Conservation (phyloP, 805 yeast genomes). For the Zygosaccharomyces bailii region DNA sequence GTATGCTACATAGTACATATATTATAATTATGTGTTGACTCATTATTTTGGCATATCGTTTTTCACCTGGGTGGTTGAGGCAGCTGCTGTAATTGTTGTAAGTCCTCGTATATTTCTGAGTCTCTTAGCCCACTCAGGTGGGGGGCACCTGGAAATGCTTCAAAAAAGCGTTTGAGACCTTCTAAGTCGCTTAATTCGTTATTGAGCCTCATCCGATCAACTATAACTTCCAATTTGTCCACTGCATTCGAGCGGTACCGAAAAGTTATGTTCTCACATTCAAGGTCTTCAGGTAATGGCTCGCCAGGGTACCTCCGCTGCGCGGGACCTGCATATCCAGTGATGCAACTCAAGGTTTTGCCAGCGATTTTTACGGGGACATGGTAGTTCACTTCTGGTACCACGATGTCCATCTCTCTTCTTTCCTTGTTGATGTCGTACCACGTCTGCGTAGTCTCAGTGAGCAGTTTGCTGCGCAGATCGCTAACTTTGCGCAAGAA, state of each 20-base stretch:
- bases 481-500: constrained; percentile 66
- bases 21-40: constrained; percentile 7
- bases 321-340: constrained; percentile 39
- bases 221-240: constrained; percentile 49
- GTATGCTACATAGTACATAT: constrained; percentile 8
- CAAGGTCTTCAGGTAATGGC: constrained; percentile 33
- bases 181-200: constrained; percentile 66
- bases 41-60: neutral
- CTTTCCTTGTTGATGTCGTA: constrained; percentile 88
- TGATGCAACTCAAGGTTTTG: constrained; percentile 36
- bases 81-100: constrained; percentile 34
- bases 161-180: constrained; percentile 63
- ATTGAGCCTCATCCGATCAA: constrained; percentile 61
- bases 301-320: constrained; percentile 32
- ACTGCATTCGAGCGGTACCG: constrained; percentile 41
- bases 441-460: constrained; percentile 81
- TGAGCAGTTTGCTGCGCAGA: constrained; percentile 58
- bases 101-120: constrained; percentile 73
- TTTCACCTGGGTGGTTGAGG: constrained; percentile 1
- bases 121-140: constrained; percentile 58
- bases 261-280: constrained; percentile 44
- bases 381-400: constrained; percentile 49
- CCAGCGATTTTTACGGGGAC: constrained; percentile 35
- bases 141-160: constrained; percentile 78
- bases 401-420: constrained; percentile 62